Base-by-base conservation (phyloP, 2,329 filamentous ascomycete species). In the Ceratocystis huliohia region DNA sequence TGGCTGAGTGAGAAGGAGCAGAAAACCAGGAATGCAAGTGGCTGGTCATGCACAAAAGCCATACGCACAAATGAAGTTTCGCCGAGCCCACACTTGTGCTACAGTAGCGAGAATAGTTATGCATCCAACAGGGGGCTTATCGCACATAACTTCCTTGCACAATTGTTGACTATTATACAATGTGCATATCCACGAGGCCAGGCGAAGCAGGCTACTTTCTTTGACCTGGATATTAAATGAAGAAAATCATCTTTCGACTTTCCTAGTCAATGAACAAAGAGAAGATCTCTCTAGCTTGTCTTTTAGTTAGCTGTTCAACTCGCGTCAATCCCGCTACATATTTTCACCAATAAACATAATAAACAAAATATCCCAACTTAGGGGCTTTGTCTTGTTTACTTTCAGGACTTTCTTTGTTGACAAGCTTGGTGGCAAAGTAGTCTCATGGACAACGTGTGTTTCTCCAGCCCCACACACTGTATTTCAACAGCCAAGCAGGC, bases 31-130 rank as follows among this genome's bases (percentile, higher is more conserved):
- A 62, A 67, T 68, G 48, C 56, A 68, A 64, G 59, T 57, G 48
- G 66, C 57, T 68, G 66, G 66, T 48, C 33, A 41, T 63, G 61
- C 61, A 63, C 61, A 63, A 48, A 13, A 30, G n/a, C 20, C 56
- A 37, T 10, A n/a, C 15, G 28, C 56, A 59, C 56, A 59, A 59
- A 59, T 59, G 5, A n/a, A 22, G 8, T n/a, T 37, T 41, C 22
- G 56, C 28, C 56, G 37, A 15, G 37, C 37, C 37, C 37, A 41
- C 7, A 33, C 56, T 20, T 37, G 56, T 59, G 56, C 56, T 37
- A 37, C 28, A 5, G 53, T 57, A 57, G 53, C 53, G 53, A 57
- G 20, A 57, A 30, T 6, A 57, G 25, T 33, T 57, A 57, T 57
- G 53, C 53, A 57, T 15, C 53, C 7, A n/a, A 2, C 28, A 37